phyloP scores from a whole-genome alignment of 441 rosid genomes.

The Gossypium aridum region DNA sequence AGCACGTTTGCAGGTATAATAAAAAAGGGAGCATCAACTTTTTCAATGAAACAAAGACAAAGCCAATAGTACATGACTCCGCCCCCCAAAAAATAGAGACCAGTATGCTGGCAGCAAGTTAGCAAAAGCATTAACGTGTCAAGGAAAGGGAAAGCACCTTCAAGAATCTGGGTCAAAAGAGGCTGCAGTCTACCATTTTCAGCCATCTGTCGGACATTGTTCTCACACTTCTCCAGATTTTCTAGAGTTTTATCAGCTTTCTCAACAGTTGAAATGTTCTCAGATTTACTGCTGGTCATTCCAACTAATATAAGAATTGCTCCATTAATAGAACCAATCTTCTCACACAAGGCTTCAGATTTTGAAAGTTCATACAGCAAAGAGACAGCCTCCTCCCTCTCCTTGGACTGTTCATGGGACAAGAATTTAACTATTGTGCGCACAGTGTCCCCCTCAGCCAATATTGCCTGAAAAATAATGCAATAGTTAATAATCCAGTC shows the following conservation, averaged over 20 bases:
- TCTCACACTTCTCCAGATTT: slow-evolving; percentile 75
- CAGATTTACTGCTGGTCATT: slow-evolving; percentile 85
- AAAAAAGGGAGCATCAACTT: not conserved
- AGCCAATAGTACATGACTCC: not conserved
- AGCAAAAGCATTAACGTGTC: not conserved
- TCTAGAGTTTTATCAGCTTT: slow-evolving; percentile 80
- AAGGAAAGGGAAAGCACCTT: slow-evolving; percentile 48
- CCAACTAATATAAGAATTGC: slow-evolving; percentile 91
- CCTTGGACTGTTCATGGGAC: slow-evolving; percentile 79
- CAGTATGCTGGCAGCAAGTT: slow-evolving; percentile 14
- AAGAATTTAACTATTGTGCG: slow-evolving; percentile 88
- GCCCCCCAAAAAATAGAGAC: not conserved
- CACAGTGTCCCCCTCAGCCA: slow-evolving; percentile 88
- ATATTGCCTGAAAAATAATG: slow-evolving; percentile 52
- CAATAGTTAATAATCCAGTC: slow-evolving; percentile 14
- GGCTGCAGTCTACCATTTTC: slow-evolving; percentile 83
- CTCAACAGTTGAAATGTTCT: slow-evolving; percentile 70
- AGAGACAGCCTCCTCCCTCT: slow-evolving; percentile 88
- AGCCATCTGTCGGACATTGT: slow-evolving; percentile 93
- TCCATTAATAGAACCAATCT: slow-evolving; percentile 88
- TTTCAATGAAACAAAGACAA: too few relatives aligned
- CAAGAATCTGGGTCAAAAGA: slow-evolving; percentile 74
- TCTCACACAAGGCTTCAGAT: slow-evolving; percentile 82
- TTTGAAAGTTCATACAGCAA: slow-evolving; percentile 91
- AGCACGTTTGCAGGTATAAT: not conserved